A percentile compares a stretch with the other conserved stretches of the same genome.
These are phyloP conservation scores for Fusarium dlaminii DNA, from an alignment of 2,329 filamentous ascomycete genomes.

Conservation along the genomic window DNA sequence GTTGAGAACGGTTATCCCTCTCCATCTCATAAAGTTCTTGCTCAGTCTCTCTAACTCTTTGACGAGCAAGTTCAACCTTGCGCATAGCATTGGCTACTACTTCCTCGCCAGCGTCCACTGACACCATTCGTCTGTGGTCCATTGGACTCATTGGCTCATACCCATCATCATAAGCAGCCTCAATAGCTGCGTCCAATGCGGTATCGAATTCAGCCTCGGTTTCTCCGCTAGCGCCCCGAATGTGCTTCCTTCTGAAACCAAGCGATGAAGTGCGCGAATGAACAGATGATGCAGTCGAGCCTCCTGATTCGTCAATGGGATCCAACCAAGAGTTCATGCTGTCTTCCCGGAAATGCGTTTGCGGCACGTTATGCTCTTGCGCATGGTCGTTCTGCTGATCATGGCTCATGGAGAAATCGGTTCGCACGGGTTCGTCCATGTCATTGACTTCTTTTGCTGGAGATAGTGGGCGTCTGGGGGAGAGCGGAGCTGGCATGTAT, in stretches of 20 bases:
- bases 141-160: conserved; percentile 75
- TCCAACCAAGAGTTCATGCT: conserved; percentile 93
- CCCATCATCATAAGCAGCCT: conserved; percentile 93
- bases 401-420: conserved; percentile 48
- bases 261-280: conserved; percentile 82
- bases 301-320: conserved; percentile 89
- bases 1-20: conserved; percentile 58
- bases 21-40: conserved; percentile 63
- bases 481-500: conserved; percentile 77
- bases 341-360: conserved; percentile 63
- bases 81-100: conserved; percentile 66
- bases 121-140: conserved; percentile 47
- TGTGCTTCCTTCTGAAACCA: conserved; percentile 73
- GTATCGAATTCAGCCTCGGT: conserved; percentile 94
- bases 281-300: conserved; percentile 80
- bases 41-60: conserved; percentile 78
- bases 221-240: conserved; percentile 72
- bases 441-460: conserved; percentile 43
- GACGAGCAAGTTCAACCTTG: conserved; percentile 79
- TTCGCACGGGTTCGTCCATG: conserved; percentile 44
- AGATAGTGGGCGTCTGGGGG: conserved; percentile 68
- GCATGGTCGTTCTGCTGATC: conserved; percentile 8
- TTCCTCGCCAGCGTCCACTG: conserved; percentile 54
- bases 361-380: conserved; percentile 7
- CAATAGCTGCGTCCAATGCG: conserved; percentile 92